Base-by-base conservation (phyloP, 805 yeast species). In the Candida nemodendra region DNA sequence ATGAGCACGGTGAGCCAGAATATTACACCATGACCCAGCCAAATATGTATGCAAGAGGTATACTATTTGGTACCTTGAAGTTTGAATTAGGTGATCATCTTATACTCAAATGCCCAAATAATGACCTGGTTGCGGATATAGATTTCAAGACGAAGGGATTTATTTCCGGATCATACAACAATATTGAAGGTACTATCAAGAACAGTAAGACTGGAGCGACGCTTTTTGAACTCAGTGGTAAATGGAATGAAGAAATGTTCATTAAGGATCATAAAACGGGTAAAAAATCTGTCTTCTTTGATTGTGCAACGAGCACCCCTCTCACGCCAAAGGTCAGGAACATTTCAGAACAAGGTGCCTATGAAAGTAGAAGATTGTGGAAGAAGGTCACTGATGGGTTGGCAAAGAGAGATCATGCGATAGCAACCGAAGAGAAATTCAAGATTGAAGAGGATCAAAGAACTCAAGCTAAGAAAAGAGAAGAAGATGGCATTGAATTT, bases 91-190 rank as follows among this genome's bases (percentile, higher is more conserved):
- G 99, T 19, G 99, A 93, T 60, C 95, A 84, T 56, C 78, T 95
- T 79, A 51, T 73, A n/a, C 71, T 93, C 39, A 76, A 74, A 50
- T 84, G 91, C 52, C 72, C 77, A 5, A 62, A 68, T 9, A 68
- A 71, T 14, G 79, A 76, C 11, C 72, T 74, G 42, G 72, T 74
- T 38, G 88, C 91, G 4, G 91, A 84, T 57, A 83, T 93, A 35
- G 98, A 93, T 49, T 93, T 93, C 66, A 90, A 93, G 59, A 85
- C 93, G 5, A 93, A 93, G 62, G 99, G 99, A 1, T 85, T 89
- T 57, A 85, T 93, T 29, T 75, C 90, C 16, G 99, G 99, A 15
- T 76, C 91, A 3, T 93, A 91, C 62, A 95, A 93, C 60, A 85
- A 85, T 6, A 85, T 93, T 46, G 83, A 78, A 50, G 99, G 98